Conservation (phyloP, 768 basidiomycete species). For the Suillus luteus region DNA sequence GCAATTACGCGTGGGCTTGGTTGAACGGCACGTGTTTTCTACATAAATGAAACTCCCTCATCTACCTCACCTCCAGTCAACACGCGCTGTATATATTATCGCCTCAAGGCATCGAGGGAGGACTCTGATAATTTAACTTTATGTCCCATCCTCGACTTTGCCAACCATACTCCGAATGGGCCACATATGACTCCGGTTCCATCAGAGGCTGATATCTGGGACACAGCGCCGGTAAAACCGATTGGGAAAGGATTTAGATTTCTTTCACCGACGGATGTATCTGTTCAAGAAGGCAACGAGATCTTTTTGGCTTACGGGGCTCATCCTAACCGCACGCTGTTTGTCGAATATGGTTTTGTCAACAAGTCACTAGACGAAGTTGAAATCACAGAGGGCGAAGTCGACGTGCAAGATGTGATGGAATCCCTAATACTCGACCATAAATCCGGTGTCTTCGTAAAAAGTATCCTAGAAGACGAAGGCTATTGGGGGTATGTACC, state of each 20-base stretch:
- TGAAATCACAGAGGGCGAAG: conserved; percentile 46
- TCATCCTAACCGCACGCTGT: conserved; percentile 76
- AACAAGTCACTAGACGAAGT: conserved; percentile 36
- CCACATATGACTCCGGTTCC: conserved; percentile 47
- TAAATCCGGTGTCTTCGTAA: conserved; percentile 47
- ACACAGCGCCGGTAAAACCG: conserved; percentile 35
- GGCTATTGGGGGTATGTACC: conserved; percentile 82
- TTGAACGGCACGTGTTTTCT: conserved; percentile 59
- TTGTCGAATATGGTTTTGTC: conserved; percentile 92
- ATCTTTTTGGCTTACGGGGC: conserved; percentile 77
- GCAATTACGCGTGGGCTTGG: conserved; percentile 87
- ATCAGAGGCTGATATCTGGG: conserved; percentile 39
- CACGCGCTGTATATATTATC: conserved; percentile 85
- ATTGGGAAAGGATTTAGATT: conserved; percentile 53
- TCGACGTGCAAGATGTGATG: conserved; percentile 60
- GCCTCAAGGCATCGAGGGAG: conserved; percentile 46
- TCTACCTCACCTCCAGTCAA: conserved; percentile 60
- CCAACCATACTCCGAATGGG: conserved; percentile 63
- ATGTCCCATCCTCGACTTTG: conserved; percentile 89
- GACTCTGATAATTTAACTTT: conserved; percentile 81
- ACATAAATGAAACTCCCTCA: conserved; percentile 8
- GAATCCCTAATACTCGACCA: conserved; percentile 51
- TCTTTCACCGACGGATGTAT: conserved; percentile 45
- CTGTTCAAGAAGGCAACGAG: conserved; percentile 57
- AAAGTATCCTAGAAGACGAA: conserved; percentile 53